These are phyloP conservation scores for Cladosporium sp. DNA, from an alignment of 2,329 filamentous ascomycete genomes.

Conservation along the genomic window DNA sequence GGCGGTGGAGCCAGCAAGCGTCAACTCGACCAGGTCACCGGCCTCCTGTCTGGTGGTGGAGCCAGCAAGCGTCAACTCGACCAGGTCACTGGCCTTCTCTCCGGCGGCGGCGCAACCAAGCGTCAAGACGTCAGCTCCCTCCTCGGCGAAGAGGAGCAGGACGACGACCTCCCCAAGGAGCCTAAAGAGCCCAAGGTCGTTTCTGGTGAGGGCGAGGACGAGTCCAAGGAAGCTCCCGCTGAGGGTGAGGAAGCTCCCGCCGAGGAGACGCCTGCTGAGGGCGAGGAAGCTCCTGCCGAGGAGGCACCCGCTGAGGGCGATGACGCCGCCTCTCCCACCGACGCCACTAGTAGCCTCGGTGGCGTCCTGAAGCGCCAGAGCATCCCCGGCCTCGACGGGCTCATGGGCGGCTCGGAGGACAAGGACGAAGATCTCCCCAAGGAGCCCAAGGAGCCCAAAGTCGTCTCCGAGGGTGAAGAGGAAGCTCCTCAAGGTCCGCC, in stretches of 20 bases:
- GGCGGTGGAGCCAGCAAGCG: no score
- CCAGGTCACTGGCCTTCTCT: no score
- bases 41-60: no score
- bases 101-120: background rate
- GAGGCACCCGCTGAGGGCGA: no score
- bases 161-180: background rate
- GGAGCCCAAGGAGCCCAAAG: slow-evolving; percentile 6
- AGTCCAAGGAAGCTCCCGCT: no score
- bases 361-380: no score
- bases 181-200: slow-evolving; percentile 4
- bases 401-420: background rate
- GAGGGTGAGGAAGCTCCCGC: no score
- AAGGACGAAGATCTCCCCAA: background rate
- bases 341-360: background rate
- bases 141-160: background rate
- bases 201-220: background rate
- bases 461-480: no score
- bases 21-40: no score
- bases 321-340: background rate
- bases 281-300: background rate
- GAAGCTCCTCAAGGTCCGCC: background rate
- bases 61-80: no score
- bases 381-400: no score
- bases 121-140: background rate
- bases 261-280: background rate